Evolutionary conservation across 176 grass and related monocot species (phyloP).

Genomic region (Hyparrhenia diplandra): DNA sequence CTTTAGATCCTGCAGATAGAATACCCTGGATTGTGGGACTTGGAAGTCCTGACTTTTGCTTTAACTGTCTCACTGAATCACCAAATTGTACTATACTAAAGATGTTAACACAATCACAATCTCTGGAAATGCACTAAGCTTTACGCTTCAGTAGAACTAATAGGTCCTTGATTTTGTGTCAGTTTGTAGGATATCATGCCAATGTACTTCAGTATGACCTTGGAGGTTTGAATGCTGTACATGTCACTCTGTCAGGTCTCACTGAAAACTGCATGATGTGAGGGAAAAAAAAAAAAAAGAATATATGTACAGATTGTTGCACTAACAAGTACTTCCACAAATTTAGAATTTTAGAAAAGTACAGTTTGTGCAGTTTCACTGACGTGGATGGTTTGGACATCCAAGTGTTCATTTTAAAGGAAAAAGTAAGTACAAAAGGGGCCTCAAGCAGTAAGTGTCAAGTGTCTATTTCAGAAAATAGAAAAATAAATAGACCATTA

Average conservation of each 20-base stretch:
- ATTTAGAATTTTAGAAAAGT: constrained; percentile 7
- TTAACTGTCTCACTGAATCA: background rate
- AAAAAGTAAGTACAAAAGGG: background rate
- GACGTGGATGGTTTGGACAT: constrained; percentile 2
- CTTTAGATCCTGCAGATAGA: background rate
- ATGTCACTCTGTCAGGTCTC: background rate
- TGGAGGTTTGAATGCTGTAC: background rate
- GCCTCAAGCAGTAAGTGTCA: no score
- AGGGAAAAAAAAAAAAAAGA: background rate
- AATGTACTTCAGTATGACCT: background rate
- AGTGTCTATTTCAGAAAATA: no score
- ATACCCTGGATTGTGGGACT: background rate
- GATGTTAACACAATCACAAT: background rate
- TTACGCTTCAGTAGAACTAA: background rate
- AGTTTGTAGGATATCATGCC: background rate
- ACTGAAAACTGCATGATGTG: background rate
- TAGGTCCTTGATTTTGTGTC: background rate
- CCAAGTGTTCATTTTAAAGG: background rate
- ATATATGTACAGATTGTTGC: background rate
- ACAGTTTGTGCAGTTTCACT: background rate
- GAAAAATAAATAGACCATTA: background rate
- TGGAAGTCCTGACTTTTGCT: background rate
- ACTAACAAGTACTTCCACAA: background rate
- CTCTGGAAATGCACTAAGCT: background rate
- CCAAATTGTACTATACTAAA: background rate